Base-by-base conservation (phyloP, 2,329 filamentous ascomycete species). In the Sphaerulina musiva region DNA sequence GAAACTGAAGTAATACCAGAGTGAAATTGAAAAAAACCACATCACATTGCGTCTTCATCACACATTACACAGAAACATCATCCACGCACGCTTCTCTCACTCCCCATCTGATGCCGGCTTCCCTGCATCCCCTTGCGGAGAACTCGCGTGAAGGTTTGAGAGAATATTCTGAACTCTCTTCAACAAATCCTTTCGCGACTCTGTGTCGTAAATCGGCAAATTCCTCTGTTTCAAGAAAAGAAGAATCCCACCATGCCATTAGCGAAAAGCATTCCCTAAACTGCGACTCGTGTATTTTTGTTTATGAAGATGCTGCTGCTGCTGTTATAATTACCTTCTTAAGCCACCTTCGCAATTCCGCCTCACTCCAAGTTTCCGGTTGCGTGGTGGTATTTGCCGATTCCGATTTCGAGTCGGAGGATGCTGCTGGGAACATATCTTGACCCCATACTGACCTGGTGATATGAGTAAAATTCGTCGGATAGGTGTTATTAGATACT, bases 291-390 rank as follows among this genome's bases (percentile, higher is more conserved):
- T 4, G 39, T 26, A 26, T 26, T 26, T 26, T 6, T 6, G 26
- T 26, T 20, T 4, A 29, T 2, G 20, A 12, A 9, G 8, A 26
- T 20, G 3, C 14, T 17, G 14, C 14, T 17, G 8, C 14, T 34
- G n/a, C n/a, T n/a, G n/a, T n/a, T n/a, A n/a, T n/a, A 76, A 85
- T 72, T 79, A 95, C 92, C 64, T 80, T 81, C 44, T 82, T 82
- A 48, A 97, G 75, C 90, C 91, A 97, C 65, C 84, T 77, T 57
- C 82, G 79, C 71, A 95, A 76, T 66, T 97, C 89, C 46, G 89
- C 85, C 53, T 79, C 77, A 0, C 88, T 89, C 92, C 92, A 97
- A 8, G 71, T 75, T 41, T 80, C 76, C 2, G 84, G 83, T 59
- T 85, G 87, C n/a, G 91, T 89, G 68, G 95, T 90, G 46, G 76